A percentile compares a stretch with the other conserved stretches of the same genome.
phyloP scores from a whole-genome alignment of 208 protist species.

The Crithidia mellificae region DNA sequence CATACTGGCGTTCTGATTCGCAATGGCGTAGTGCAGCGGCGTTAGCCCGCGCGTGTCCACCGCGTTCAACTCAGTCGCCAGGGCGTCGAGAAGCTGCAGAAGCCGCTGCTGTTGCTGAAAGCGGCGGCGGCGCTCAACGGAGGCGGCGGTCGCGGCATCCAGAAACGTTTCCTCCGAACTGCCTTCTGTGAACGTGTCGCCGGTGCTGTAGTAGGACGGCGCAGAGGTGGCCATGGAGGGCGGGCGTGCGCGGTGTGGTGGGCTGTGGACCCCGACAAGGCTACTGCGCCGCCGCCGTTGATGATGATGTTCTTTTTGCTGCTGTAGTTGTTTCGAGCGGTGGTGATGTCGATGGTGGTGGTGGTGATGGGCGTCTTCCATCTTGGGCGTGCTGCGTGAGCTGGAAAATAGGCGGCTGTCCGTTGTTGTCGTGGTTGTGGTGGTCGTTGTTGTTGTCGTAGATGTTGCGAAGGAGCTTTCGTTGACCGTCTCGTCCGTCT shows the following conservation, averaged over 20 bases:
- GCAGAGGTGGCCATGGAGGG: slow-evolving; percentile 12
- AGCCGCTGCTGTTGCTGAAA: slow-evolving; percentile 23
- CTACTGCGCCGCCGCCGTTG: neutral
- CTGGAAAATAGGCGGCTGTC: slow-evolving; percentile 1
- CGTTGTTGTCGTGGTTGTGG: no score
- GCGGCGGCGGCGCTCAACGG: neutral
- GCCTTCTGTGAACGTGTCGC: neutral
- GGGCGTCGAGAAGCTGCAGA: slow-evolving; percentile 13
- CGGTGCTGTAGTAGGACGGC: slow-evolving; percentile 20
- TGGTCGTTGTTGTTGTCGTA: neutral
- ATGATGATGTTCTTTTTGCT: neutral
- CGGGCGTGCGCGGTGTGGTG: neutral
- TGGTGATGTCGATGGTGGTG: no score
- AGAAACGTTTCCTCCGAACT: no score
- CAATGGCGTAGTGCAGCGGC: slow-evolving; percentile 55
- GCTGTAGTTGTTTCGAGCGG: no score
- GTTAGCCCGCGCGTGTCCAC: slow-evolving; percentile 40
- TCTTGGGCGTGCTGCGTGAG: slow-evolving; percentile 1
- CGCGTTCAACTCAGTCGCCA: slow-evolving; percentile 32
- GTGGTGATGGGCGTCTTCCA: neutral
- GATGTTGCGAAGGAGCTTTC: neutral
- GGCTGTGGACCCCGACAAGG: neutral
- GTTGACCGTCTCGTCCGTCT: neutral
- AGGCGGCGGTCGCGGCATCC: no score
- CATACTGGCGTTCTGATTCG: slow-evolving; percentile 45